Base-by-base conservation (phyloP, 176 grass and related monocot genomes). In the Musa acuminata region DNA sequence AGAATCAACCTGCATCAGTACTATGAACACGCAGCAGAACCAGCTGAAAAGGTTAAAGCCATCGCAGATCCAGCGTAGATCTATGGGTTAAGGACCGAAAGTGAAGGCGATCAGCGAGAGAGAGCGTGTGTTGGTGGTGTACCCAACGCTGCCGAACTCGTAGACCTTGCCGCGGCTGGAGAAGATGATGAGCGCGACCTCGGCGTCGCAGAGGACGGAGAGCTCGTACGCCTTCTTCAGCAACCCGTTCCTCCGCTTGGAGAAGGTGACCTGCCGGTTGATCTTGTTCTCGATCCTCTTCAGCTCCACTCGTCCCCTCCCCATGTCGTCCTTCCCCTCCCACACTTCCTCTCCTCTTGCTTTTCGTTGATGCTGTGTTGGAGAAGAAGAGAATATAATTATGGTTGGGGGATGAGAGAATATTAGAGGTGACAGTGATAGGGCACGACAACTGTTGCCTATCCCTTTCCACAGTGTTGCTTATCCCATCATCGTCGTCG, bases 251-350 rank as follows among this genome's bases (percentile, higher is more conserved):
- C 87, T 74, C 74, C 91, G 73, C 87, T 93, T 93, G 49, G 87
- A 75, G 87, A 93, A 93, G 57, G 87, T 93, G 73, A 93, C 91
- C 83, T 93, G 91, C 71, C 91, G 74, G 87, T 86, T 93, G 72
- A 87, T 93, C 87, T 93, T 93, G 87, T 93, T 94, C 85, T 94
- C 91, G 76, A 94, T 94, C 85, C 85, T 83, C 91, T 94, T 86
- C 77, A 94, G 72, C 77, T 87, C 85, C 58, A 94, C 91, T 83
- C 82, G 85, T 43, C 91, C 91, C 66, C 91, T 82, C n/a, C 87
- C 91, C 91, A 94, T 94, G 16, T 51, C 23, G 8, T 25, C 10
- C 10, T 13, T 11, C 20, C 29, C 29, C 3, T 35, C 29, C 29
- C 4, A 35, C 29, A 5, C 10, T 64, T 24, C 62, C 10, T 11